Base-by-base conservation (phyloP, 2,329 filamentous ascomycete species). In the Raffaelea arxii region DNA sequence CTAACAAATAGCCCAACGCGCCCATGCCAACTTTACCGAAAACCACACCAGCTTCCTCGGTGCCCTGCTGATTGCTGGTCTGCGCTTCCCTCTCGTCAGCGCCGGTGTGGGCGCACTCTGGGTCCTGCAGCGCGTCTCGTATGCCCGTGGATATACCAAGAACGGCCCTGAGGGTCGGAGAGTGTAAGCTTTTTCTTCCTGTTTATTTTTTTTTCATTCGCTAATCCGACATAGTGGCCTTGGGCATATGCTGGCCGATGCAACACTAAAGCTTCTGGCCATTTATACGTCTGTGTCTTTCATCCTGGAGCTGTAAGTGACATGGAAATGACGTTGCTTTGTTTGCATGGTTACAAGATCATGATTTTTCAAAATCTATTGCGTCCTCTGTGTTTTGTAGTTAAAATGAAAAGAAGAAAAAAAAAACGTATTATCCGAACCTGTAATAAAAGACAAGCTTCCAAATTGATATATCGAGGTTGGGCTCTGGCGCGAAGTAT, bases 1-100 rank as follows among this genome's bases (percentile, higher is more conserved):
- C n/a, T n/a, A n/a, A n/a, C n/a, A n/a, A n/a, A n/a, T n/a, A 74
- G 71, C 75, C 44, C 78, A 82, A 57, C 74, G 77, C 41, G 72
- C 77, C 10, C 80, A 84, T 59, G 63, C 67, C 55, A 82, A 84
- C 68, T 84, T 71, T 64, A 70, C 69, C 53, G 81, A 84, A 67
- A 80, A 77, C 63, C 65, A 76, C 30, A 64, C 71, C 9, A 66
- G 75, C 4, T 68, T 75, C 57, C 56, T 82, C 11, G 67, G 64
- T 21, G 63, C 68, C 22, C 63, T 82, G 11, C 59, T 80, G 49
- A 68, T 84, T 54, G 63, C 75, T 10, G 79, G 80, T 25, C 58
- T 82, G 22, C 59, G 62, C 32, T 80, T 68, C 59, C 81, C 80
- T 3, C 48, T 69, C 6, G 60, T 64, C 19, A 66, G 72, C 25